Conservation (phyloP, 495 filamentous ascomycete genomes). For the Trichoderma erinaceum region DNA sequence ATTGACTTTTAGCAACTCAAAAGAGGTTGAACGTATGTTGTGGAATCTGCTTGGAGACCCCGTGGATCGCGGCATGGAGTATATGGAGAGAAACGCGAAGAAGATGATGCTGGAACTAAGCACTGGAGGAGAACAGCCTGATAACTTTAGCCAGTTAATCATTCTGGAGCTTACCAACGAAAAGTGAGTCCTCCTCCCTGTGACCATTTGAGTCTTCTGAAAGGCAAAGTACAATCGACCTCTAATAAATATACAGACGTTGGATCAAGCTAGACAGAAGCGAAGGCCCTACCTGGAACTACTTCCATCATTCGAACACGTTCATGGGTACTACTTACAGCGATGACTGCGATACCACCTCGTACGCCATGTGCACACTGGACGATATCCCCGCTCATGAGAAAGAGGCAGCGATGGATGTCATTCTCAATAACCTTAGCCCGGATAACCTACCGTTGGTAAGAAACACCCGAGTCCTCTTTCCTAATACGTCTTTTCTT, state of each 20-base stretch:
- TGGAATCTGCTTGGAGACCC: neutral
- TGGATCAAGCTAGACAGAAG: neutral
- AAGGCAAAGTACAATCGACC: neutral
- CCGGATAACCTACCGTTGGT: neutral
- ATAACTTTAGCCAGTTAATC: neutral
- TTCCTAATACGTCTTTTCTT: neutral
- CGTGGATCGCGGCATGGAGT: neutral
- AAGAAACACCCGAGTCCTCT: neutral
- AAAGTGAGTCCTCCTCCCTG: neutral
- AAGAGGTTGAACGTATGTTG: neutral
- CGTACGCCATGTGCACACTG: neutral
- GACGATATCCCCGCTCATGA: neutral
- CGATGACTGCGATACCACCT: neutral
- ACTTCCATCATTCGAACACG: neutral
- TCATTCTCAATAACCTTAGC: neutral
- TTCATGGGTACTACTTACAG: neutral
- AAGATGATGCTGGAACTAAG: neutral
- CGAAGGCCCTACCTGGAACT: neutral
- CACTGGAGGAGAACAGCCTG: neutral
- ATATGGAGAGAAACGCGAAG: neutral
- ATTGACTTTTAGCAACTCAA: neutral
- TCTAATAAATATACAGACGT: neutral
- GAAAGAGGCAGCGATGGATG: neutral
- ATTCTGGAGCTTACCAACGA: neutral
- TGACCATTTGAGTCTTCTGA: too few relatives aligned